Conservation (phyloP, 1,139 yeast species). For the Candida pseudoviswanathii region DNA sequence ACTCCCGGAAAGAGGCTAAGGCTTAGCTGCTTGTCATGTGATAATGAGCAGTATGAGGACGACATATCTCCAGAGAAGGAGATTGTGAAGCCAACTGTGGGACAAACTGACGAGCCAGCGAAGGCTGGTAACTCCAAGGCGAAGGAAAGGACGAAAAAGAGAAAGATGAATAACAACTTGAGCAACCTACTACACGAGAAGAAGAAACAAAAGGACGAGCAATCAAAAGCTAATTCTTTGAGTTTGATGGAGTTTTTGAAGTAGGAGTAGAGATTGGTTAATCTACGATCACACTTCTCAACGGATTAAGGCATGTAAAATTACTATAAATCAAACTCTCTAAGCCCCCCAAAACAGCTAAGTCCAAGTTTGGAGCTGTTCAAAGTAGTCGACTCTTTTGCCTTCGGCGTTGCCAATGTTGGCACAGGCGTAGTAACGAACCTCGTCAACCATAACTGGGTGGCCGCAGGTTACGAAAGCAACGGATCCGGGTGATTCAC, state of each 20-base stretch:
- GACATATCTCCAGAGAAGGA: conserved; percentile 5
- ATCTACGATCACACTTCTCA: too few relatives aligned
- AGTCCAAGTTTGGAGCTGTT: conserved; percentile 9
- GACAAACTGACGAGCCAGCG: conserved; percentile 7
- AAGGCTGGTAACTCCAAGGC: conserved; percentile 16
- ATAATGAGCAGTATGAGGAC: conserved; percentile 10
- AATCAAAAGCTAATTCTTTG: conserved; percentile 31
- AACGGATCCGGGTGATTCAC: too few relatives aligned
- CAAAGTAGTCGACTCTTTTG: too few relatives aligned
- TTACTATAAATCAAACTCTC: too few relatives aligned
- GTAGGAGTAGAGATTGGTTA: background rate
- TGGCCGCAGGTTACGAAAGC: too few relatives aligned
- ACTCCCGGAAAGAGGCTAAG: conserved; percentile 6
- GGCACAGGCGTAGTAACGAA: too few relatives aligned
- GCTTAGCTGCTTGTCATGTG: conserved; percentile 12
- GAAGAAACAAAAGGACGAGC: conserved; percentile 36
- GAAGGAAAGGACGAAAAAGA: conserved; percentile 30
- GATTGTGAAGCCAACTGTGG: conserved; percentile 6
- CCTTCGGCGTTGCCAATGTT: too few relatives aligned
- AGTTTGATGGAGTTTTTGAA: conserved; percentile 53
- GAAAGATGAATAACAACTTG: conserved; percentile 33
- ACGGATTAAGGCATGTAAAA: too few relatives aligned
- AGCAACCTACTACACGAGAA: conserved; percentile 44
- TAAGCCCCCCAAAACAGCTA: background rate
- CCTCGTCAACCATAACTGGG: too few relatives aligned